phyloP scores from a whole-genome alignment of 2,329 filamentous ascomycete genomes.

The Thelonectria blattea region DNA sequence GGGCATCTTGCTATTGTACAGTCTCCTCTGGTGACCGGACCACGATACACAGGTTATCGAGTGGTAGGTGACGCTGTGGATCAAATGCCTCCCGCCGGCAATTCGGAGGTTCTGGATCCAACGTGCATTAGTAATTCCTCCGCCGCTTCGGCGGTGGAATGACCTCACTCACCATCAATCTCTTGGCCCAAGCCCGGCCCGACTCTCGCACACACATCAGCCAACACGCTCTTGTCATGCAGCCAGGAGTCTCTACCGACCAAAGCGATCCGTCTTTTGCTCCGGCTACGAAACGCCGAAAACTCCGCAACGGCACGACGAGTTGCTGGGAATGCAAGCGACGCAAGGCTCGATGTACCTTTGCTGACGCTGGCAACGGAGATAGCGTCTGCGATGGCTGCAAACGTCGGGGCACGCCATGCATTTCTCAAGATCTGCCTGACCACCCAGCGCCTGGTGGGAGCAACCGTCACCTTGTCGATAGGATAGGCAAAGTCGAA shows the following conservation, averaged over 20 bases:
- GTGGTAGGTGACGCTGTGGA: no score
- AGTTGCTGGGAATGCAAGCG: slow-evolving; percentile 67
- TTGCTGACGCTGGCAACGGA: slow-evolving; percentile 43
- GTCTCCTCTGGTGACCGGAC: no score
- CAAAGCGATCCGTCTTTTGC: slow-evolving; percentile 8
- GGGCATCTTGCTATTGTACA: no score
- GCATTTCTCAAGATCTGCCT: slow-evolving; percentile 56
- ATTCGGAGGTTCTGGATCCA: no score
- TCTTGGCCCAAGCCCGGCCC: no score
- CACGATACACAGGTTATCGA: no score
- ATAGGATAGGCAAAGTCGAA: slow-evolving; percentile 47
- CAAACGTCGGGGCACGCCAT: slow-evolving; percentile 48
- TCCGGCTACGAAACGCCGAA: slow-evolving; percentile 29
- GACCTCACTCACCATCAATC: no score
- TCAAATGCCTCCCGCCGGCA: no score
- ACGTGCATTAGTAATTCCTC: no score
- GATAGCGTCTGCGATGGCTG: slow-evolving; percentile 54
- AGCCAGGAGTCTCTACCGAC: neutral
- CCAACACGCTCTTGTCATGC: slow-evolving; percentile 17
- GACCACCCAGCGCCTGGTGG: slow-evolving; percentile 37
- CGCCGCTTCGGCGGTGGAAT: no score
- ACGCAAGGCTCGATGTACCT: slow-evolving; percentile 59
- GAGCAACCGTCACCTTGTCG: slow-evolving; percentile 30
- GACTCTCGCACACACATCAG: neutral
- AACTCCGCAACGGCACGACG: slow-evolving; percentile 59